Conservation (phyloP, 495 filamentous ascomycete genomes). For the Aspergillus asperescens region DNA sequence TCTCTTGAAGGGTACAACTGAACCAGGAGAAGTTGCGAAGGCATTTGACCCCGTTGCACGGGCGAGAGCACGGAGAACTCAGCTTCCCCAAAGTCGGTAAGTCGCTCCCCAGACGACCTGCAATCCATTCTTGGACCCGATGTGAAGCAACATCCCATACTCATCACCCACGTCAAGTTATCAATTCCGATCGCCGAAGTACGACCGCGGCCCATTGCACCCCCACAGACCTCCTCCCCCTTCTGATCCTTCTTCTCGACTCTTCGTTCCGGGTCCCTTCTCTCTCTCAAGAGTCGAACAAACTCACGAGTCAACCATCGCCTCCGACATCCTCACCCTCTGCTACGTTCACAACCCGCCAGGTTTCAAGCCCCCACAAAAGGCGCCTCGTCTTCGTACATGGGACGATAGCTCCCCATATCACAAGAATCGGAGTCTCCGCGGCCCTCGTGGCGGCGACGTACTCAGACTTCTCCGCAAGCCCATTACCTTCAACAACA, state of each 20-base stretch:
- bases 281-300: constrained; percentile 80
- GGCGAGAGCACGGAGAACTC: constrained; percentile 45
- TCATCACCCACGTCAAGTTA: constrained; percentile 55
- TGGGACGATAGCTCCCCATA: constrained; percentile 93
- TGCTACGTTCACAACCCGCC: constrained; percentile 77
- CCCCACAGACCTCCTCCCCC: constrained; percentile 80
- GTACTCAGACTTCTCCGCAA: constrained; percentile 65
- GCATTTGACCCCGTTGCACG: constrained; percentile 55
- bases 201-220: constrained; percentile 87
- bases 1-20: constrained; percentile 25
- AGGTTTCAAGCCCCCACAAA: constrained; percentile 58
- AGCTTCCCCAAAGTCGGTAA: constrained; percentile 66
- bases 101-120: neutral
- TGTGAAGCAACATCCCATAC: neutral
- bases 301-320: constrained; percentile 79
- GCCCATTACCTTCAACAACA: constrained; percentile 76
- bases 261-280: constrained; percentile 92
- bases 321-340: constrained; percentile 85
- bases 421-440: constrained; percentile 80
- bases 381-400: constrained; percentile 65
- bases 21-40: constrained; percentile 26
- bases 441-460: constrained; percentile 71
- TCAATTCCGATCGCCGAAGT: constrained; percentile 86
- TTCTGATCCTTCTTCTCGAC: constrained; percentile 79
- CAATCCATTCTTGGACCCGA: neutral